Conservation (phyloP, 176 grass and related monocot genomes). For the Rhynchospora breviuscula region DNA sequence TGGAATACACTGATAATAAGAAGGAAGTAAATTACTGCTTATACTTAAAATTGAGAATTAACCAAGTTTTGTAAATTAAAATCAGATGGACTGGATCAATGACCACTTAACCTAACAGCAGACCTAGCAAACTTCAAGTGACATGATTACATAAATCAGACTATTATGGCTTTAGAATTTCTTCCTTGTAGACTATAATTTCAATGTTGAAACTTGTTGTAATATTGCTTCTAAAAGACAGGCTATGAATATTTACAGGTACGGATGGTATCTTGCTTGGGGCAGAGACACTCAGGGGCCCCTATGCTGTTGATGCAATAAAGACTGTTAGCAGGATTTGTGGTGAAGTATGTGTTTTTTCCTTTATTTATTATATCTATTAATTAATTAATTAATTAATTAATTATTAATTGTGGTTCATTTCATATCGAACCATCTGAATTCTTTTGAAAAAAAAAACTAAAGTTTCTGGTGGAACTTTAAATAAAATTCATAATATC, state of each 20-base stretch:
- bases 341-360: slow-evolving; percentile 60
- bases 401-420: neutral
- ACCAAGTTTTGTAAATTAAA: neutral
- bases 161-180: neutral
- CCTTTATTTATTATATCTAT: neutral
- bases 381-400: neutral
- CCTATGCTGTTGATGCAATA: slow-evolving; percentile 86
- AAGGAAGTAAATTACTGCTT: neutral
- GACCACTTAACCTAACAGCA: neutral
- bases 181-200: neutral
- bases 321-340: slow-evolving; percentile 91
- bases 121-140: neutral
- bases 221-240: neutral
- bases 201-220: neutral
- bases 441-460: neutral
- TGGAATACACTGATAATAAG: neutral
- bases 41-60: neutral
- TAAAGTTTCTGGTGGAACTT: too few species aligned
- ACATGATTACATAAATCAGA: neutral
- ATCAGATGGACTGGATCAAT: neutral
- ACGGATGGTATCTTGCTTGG: slow-evolving; percentile 97
- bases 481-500: neutral
- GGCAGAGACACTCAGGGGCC: slow-evolving; percentile 85
- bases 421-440: neutral
- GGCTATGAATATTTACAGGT: slow-evolving; percentile 39